A percentile compares a stretch with the other conserved stretches of the same genome.
phyloP scores from a whole-genome alignment of 1,284 basidiomycete genomes.

The Nidula niveotomentosa region DNA sequence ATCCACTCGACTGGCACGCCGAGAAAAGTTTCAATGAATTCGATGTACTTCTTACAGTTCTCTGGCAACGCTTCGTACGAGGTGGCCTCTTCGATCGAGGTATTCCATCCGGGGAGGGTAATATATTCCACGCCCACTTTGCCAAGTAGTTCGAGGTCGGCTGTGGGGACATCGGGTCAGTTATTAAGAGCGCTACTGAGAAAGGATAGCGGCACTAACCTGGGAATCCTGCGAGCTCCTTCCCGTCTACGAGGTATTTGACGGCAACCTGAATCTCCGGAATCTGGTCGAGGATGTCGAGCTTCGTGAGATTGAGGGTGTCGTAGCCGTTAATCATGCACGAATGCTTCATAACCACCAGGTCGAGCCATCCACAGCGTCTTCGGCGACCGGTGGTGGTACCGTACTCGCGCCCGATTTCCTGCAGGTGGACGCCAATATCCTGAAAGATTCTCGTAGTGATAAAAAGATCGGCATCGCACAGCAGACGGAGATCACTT shows the following conservation, averaged over 20 bases:
- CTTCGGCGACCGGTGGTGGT: constrained; percentile 90
- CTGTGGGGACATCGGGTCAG: constrained; percentile 31
- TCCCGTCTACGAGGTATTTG: constrained; percentile 79
- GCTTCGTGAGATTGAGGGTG: constrained; percentile 91
- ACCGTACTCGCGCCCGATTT: constrained; percentile 92
- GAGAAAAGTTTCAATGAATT: constrained; percentile 84
- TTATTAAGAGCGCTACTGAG: neutral
- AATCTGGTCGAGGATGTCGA: constrained; percentile 89
- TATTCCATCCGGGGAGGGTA: constrained; percentile 92
- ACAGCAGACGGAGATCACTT: constrained; percentile 21
- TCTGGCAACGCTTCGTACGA: constrained; percentile 83
- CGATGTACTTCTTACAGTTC: constrained; percentile 86
- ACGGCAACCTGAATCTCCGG: constrained; percentile 89
- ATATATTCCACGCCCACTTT: constrained; percentile 88
- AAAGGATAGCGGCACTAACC: constrained; percentile 46
- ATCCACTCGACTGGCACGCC: constrained; percentile 90
- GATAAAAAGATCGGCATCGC: neutral
- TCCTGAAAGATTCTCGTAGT: constrained; percentile 42
- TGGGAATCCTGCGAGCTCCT: constrained; percentile 86
- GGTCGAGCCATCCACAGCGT: constrained; percentile 97
- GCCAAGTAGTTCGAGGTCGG: constrained; percentile 83
- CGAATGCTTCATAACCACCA: constrained; percentile 94
- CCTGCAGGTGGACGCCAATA: constrained; percentile 87
- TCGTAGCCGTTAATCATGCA: constrained; percentile 97
- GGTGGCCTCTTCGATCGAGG: constrained; percentile 68